Conservation (phyloP, 345 rosid genomes). For the Eucalyptus curtisii region DNA sequence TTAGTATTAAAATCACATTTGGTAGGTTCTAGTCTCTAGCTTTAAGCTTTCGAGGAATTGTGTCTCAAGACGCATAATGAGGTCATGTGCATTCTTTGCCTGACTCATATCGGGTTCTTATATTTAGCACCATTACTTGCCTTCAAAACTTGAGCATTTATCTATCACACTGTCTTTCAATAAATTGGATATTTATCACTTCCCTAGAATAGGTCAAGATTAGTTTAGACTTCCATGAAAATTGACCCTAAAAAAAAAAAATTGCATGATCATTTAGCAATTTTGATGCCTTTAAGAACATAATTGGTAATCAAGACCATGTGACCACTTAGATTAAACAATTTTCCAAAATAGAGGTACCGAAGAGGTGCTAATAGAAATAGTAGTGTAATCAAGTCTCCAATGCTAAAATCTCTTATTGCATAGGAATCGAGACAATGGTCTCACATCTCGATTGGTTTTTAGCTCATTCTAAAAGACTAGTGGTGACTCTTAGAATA, state of each 20-base stretch:
- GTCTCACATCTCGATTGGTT: background rate
- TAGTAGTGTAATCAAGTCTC: too few relatives aligned
- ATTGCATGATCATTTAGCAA: too few relatives aligned
- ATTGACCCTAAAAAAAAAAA: too few relatives aligned
- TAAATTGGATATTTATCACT: too few relatives aligned
- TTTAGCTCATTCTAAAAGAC: background rate
- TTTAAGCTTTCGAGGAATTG: background rate
- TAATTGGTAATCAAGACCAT: too few relatives aligned
- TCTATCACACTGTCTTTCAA: background rate
- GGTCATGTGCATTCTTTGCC: background rate
- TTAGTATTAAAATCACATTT: background rate
- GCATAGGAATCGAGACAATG: background rate
- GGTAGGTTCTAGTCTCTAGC: background rate
- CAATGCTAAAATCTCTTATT: too few relatives aligned
- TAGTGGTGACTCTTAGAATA: background rate
- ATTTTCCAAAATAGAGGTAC: too few relatives aligned
- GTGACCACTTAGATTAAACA: too few relatives aligned
- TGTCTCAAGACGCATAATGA: background rate
- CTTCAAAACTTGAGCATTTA: background rate
- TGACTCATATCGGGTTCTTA: rapidly evolving
- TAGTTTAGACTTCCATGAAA: too few relatives aligned
- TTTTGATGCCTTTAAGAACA: too few relatives aligned
- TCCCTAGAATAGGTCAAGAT: too few relatives aligned
- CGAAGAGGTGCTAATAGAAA: too few relatives aligned
- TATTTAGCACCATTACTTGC: background rate